Percentiles rank a stretch among this genome's conserved stretches.
Evolutionary conservation across 108 stramenopile genomes (phyloP).

Genomic region (Cylindrotheca fusiformis): DNA sequence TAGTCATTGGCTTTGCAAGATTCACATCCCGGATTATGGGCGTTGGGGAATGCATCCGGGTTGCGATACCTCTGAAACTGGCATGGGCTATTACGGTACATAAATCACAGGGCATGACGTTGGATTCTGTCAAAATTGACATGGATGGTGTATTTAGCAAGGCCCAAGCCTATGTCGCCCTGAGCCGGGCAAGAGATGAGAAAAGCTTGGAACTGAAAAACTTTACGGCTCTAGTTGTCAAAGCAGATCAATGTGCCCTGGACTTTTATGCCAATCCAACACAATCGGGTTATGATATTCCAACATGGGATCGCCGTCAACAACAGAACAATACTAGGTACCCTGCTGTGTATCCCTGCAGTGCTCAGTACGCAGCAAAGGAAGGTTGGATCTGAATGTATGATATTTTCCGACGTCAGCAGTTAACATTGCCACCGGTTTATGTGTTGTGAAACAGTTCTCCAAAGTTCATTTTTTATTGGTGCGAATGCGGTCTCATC

Average conservation of each 20-base stretch:
- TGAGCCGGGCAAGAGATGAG: slow-evolving; percentile 53
- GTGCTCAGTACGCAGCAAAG: too few relatives aligned
- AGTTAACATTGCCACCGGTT: too few relatives aligned
- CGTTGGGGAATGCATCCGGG: slow-evolving; percentile 18
- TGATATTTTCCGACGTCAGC: too few relatives aligned
- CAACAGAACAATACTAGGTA: too few relatives aligned
- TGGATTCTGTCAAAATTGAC: slow-evolving; percentile 47
- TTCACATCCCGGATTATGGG: slow-evolving; percentile 7
- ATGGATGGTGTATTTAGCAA: slow-evolving; percentile 55
- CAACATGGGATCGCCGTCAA: background rate
- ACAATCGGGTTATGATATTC: background rate
- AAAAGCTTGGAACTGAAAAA: slow-evolving; percentile 7
- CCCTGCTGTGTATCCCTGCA: too few relatives aligned
- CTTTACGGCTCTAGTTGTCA: background rate
- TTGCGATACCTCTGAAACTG: slow-evolving; percentile 65
- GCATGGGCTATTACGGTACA: slow-evolving; percentile 85
- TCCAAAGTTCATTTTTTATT: too few relatives aligned
- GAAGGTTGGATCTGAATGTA: too few relatives aligned
- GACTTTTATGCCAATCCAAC: background rate
- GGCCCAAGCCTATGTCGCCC: slow-evolving; percentile 85
- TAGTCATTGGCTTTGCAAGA: slow-evolving; percentile 4
- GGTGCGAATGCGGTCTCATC: too few relatives aligned
- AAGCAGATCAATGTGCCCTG: background rate
- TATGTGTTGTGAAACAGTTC: too few relatives aligned
- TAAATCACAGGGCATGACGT: slow-evolving; percentile 87